These are phyloP conservation scores for Skeletonema tropicum DNA, from an alignment of 108 stramenopile genomes.

Conservation along the genomic window DNA sequence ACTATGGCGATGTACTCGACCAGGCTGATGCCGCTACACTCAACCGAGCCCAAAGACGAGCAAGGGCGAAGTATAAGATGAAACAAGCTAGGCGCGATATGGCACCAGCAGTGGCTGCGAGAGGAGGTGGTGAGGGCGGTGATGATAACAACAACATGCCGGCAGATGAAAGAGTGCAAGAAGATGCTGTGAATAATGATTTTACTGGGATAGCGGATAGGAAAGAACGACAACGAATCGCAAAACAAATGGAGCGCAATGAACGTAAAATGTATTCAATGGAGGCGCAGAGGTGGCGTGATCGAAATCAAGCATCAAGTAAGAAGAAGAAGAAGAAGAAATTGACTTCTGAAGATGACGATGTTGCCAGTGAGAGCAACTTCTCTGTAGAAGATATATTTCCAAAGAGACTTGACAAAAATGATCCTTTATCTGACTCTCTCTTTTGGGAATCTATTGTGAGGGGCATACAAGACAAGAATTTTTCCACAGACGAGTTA, in stretches of 20 bases:
- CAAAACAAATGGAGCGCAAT: conserved; percentile 63
- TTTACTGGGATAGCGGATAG: conserved; percentile 18
- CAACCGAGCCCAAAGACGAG: conserved; percentile 70
- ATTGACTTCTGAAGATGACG: conserved; percentile 28
- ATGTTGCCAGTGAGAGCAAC: conserved; percentile 25
- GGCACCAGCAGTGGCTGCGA: conserved; percentile 2
- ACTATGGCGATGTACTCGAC: conserved; percentile 58
- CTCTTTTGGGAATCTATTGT: conserved; percentile 29
- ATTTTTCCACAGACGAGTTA: neutral
- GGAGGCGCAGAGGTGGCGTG: conserved; percentile 54
- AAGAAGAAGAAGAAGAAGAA: conserved; percentile 11
- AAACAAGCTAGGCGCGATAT: conserved; percentile 56
- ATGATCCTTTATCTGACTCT: conserved; percentile 28
- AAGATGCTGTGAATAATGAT: conserved; percentile 12
- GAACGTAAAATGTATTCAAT: conserved; percentile 61
- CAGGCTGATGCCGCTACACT: conserved; percentile 61
- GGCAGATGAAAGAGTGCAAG: conserved; percentile 9
- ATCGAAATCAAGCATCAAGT: conserved; percentile 10
- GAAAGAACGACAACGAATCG: conserved; percentile 71
- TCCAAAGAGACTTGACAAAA: conserved; percentile 18
- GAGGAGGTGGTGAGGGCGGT: conserved; percentile 16
- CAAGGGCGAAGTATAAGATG: conserved; percentile 65
- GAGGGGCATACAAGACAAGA: conserved; percentile 12
- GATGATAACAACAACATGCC: conserved; percentile 27
- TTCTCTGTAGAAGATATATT: conserved; percentile 21